Evolutionary conservation across 2,329 filamentous ascomycete species (phyloP).

Genomic region (Stenocarpella maydis): DNA sequence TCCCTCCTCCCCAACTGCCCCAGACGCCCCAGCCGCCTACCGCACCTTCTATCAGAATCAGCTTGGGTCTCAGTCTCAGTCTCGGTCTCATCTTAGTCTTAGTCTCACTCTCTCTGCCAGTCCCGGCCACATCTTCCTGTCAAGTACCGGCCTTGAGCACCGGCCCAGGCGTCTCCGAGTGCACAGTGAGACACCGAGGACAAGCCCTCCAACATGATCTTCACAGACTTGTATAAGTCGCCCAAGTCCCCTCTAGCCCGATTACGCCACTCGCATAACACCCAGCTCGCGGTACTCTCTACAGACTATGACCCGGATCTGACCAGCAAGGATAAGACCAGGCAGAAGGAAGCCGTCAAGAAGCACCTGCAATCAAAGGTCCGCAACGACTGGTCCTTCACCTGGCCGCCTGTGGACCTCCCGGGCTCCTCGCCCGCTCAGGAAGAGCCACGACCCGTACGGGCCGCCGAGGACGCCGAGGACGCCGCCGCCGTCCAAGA

Average conservation of each 20-base stretch:
- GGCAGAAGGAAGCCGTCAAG: conserved; percentile 70
- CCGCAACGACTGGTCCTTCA: conserved; percentile 67
- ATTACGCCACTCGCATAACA: conserved; percentile 53
- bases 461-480: background rate
- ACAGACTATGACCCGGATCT: conserved; percentile 67
- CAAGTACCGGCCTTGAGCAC: background rate
- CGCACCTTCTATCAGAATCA: background rate
- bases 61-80: background rate
- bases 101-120: background rate
- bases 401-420: conserved; percentile 55
- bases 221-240: conserved; percentile 67
- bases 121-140: background rate
- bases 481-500: conserved; percentile 14
- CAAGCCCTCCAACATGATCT: conserved; percentile 56
- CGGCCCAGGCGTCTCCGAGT: background rate
- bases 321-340: conserved; percentile 67
- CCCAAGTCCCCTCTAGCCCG: conserved; percentile 62
- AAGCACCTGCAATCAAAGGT: conserved; percentile 62
- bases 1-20: background rate
- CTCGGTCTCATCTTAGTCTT: background rate
- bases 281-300: conserved; percentile 43
- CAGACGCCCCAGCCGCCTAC: conserved; percentile 5
- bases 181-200: background rate
- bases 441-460: background rate
- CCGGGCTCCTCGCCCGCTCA: background rate